Evolutionary conservation across 2,329 filamentous ascomycete species (phyloP).

Genomic region (Aspergillus pseudoviridinutans): DNA sequence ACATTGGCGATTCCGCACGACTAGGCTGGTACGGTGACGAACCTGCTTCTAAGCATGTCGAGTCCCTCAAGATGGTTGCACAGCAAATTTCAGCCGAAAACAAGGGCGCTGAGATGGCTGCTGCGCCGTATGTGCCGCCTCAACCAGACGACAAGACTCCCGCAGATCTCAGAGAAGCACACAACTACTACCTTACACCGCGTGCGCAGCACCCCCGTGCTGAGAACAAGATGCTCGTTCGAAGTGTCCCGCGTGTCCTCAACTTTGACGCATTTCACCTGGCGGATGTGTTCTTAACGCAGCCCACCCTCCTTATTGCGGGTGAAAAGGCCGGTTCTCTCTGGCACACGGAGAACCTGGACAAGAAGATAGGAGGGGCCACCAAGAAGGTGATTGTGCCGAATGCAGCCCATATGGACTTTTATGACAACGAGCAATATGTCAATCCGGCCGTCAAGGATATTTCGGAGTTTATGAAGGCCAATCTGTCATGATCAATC

Average conservation of each 20-base stretch:
- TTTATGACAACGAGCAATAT: constrained; percentile 12
- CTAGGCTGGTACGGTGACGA: constrained; percentile 11
- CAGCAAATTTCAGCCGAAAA: constrained; percentile 15
- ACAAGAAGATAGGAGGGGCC: constrained; percentile 9
- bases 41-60: constrained; percentile 1
- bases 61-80: constrained; percentile 14
- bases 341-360: constrained; percentile 15
- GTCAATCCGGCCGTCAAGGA: constrained; percentile 10
- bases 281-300: background rate
- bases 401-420: constrained; percentile 12
- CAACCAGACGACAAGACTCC: constrained; percentile 10
- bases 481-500: background rate
- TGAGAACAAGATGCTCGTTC: too few relatives aligned
- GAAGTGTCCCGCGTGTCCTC: too few relatives aligned
- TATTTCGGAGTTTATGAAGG: constrained; percentile 8
- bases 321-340: background rate
- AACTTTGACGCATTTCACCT: too few relatives aligned
- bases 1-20: constrained; percentile 14
- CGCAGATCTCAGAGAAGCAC: constrained; percentile 9
- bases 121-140: constrained; percentile 12
- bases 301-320: background rate
- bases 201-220: background rate
- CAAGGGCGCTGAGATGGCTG: constrained; percentile 12
- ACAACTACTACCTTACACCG: constrained; percentile 13
- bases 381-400: constrained; percentile 13